Evolutionary conservation across 2,329 filamentous ascomycete species (phyloP), one percentile per base, ranked within the genome.

Genomic region (Ophiosphaerella narmari): DNA sequence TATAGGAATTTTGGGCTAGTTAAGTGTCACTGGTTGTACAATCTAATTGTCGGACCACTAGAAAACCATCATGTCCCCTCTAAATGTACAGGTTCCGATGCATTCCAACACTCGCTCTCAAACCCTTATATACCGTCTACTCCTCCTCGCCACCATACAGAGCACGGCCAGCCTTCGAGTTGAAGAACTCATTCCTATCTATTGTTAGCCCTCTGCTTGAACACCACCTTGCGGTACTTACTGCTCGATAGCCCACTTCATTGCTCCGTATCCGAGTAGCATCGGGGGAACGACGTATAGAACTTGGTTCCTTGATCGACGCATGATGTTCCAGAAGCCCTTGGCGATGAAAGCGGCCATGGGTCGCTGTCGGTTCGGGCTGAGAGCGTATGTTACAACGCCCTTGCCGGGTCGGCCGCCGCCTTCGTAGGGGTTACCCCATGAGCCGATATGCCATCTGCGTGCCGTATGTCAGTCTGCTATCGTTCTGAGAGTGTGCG

Each of bases 251-350:
- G 94, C 93, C 94, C 94, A 99, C 73, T 89, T 78, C 87, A 97
- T 89, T 62, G 85, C 73, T 72, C 86, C 85, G 80, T 97, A 99
- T 62, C 84, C 91, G 63, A 82, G 75, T 59, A 94, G 67, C 65
- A 96, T 78, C 34, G 92, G 88, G 52, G 94, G 89, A 23, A 87
- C 83, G 77, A 92, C 86, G 84, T 92, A 99, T 65, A 97, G 86
- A 64, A 96, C 86, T 82, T 97, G 94, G 65, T 82, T 77, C 74
- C 86, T 87, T 78, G 88, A 89, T 70, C 94, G 86, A 76, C 94
- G 87, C 84, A 89, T 95, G 67, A 86, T 87, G 85, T 99, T 99
- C 87, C 97, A 97, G 80, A 97, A 78, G 70, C 92, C 93, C 63
- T 87, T 89, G 76, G 93, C 79, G 60, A 82, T 76, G 53, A 87